phyloP scores from a whole-genome alignment of 805 yeast genomes.

The Teunomyces barrocoloradensis region DNA sequence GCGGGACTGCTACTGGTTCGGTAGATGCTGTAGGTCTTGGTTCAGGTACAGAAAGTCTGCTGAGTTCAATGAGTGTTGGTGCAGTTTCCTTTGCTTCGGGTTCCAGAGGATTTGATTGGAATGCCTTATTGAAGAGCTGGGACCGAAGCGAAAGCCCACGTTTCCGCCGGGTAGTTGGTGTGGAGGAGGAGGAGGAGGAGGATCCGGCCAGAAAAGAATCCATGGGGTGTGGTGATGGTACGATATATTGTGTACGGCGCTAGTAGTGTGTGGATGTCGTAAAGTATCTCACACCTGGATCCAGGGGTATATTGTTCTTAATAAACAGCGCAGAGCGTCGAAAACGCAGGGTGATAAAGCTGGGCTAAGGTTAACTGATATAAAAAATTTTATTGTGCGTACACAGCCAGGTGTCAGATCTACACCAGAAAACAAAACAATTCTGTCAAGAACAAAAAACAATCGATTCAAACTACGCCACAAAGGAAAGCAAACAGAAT shows the following conservation, averaged over 20 bases:
- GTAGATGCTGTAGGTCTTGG: not conserved
- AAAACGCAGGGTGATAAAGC: not conserved
- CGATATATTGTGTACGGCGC: not conserved
- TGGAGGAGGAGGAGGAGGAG: slow-evolving; percentile 3
- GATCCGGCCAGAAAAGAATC: slow-evolving; percentile 1
- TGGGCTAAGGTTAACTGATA: not conserved
- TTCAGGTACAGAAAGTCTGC: not conserved
- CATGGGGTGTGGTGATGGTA: not conserved
- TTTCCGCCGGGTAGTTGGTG: slow-evolving; percentile 37
- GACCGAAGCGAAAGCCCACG: slow-evolving; percentile 68
- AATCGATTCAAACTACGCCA: not conserved
- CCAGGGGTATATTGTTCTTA: too few relatives aligned
- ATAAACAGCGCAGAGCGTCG: not conserved
- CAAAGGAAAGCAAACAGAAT: too few relatives aligned
- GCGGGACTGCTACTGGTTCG: slow-evolving; percentile 15
- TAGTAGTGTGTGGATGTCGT: too few relatives aligned
- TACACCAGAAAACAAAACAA: not conserved
- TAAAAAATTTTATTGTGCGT: not conserved
- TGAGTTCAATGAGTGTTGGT: slow-evolving; percentile 1
- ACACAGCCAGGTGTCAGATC: not conserved
- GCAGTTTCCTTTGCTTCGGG: slow-evolving; percentile 22
- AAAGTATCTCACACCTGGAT: too few relatives aligned
- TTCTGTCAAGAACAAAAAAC: not conserved
- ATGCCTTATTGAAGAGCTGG: slow-evolving; percentile 55
- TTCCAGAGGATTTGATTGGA: slow-evolving; percentile 16